Evolutionary conservation across 192 early-diverging fungal species (phyloP), one percentile per base, ranked within the genome.

Genomic region (Umbelopsis sp.): DNA sequence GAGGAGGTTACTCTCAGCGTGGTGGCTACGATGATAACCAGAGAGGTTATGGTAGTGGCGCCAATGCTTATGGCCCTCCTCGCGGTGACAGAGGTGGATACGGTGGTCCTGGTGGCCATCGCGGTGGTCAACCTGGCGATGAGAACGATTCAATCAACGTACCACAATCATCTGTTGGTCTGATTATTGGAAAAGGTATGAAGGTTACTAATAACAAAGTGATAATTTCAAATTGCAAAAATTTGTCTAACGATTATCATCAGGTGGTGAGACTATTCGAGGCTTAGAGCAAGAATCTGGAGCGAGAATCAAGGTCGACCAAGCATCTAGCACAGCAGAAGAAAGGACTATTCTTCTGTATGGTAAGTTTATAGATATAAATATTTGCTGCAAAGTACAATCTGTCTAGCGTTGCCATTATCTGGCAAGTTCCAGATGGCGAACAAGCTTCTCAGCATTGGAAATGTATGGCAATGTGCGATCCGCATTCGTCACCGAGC

Each of bases 191-290:
- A 66, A 79, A 77, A 75, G 74, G 79, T 80, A 78, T 48, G 8
- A 16, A 16, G 15, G 16, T 13, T 64, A 1, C 35, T 20, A 12
- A n/a, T 41, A 12, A 41, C 66, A 23, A 16, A 12, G 20, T 27
- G 16, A 15, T 20, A 22, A 30, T 2, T 45, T 72, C 47, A 64
- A 55, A 67, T 22, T 53, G 45, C 20, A 22, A 11, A 18, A 55
- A 7, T 51, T 51, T 41, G 74, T 80, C 22, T 83, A 82, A 2
- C 51, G 78, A 15, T 70, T 81, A 13, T 81, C 82, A 71, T 41
- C 46, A 82, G 83, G 87, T 37, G 88, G 88, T 27, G 88, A 89
- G 66, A 89, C 85, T 12, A 83, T 89, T 12, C 75, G 83, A 66
- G 67, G 73, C 47, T 80, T 89, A 45, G 85, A 89, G 76, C 81